Base-by-base conservation (phyloP, 441 rosid species). In the Hura crepitans region DNA sequence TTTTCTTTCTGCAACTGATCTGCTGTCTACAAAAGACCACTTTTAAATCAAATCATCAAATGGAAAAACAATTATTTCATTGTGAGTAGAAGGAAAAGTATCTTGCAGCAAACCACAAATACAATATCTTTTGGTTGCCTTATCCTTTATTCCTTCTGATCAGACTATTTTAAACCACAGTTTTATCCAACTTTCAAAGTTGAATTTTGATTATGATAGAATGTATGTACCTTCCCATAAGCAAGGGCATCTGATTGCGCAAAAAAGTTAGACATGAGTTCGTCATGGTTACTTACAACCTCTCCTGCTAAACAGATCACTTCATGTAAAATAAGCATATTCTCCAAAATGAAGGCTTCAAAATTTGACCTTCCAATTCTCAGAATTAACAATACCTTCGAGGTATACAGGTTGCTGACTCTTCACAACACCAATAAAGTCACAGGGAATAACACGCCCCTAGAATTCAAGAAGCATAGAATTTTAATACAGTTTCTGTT, bases 241-340 rank as follows among this genome's bases (percentile, higher is more conserved):
- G 99, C 97, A 59, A 94, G 90, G 59, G 97, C 99, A 87, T 92
- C 97, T 28, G 99, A 96, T 78, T 94, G 97, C 51, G 99, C 99
- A 66, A 94, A 94, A 78, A 94, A 94, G 92, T 94, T 94, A 50
- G 97, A 94, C 99, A 92, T 92, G 75, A 94, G 97, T 81, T 94
- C 99, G 58, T 94, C 97, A 72, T 94, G 99, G 85, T 94, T 94
- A 66, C 81, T 92, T 43, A 92, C 99, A 56, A 85, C 80, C 84
- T 94, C 99, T 63, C 92, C 99, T 92, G 82, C 56, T 23, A 72
- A 69, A 74, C 31, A 74, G 62, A 72, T 49, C 43, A 46, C 58
- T 51, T 11, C 20, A 69, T 55, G 43, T 42, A 42, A 35, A 51
- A 43, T 22, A 47, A 67, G 46, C 42, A 62, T 14, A 15, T n/a